Evolutionary conservation across 176 grass and related monocot species (phyloP), one percentile per base, ranked within the genome.

Genomic region (Zoysia pacifica): DNA sequence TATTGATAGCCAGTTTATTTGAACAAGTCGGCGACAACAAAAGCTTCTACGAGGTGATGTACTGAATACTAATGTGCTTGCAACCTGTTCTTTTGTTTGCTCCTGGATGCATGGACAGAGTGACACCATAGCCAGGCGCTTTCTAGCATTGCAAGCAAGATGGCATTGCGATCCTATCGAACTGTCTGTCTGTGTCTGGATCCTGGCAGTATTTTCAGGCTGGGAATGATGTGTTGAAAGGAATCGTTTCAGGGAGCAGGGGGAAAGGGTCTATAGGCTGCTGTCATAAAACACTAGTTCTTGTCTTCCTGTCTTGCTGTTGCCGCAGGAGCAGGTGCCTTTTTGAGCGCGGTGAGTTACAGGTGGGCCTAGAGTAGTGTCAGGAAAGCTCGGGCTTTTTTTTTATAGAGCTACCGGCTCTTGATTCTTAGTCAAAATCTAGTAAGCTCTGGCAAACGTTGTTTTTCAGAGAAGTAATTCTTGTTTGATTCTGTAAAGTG

Each of bases 211-310:
- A 48, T 54, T 61, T 61, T 48, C 70, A 19, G 82, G 39, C 72
- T 67, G 3, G 82, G 61, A 72, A 85, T 82, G 87, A 89, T 85
- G 78, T 36, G 5, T 3, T 4, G 14, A 20, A 49, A 76, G 49
- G 87, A 89, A 85, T 89, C 67, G 81, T 81, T 69, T 50, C 65
- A 81, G 50, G 82, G 18, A 55, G 62, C 72, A 81, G 48, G 46
- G 8, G 13, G 77, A 84, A 81, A 70, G 50, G 47, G 36, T 16
- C 16, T 8, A 58, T 20, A 58, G 46, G 65, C 67, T 81, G 65
- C 82, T 51, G 78, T 89, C 72, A 77, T 50, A 63, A 6, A 45
- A 76, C 77, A 81, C 87, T 67, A 81, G 59, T 7, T 67, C 78
- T 67, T 89, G 82, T 85, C 77, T 69, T 50, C 65, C 60, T 89